Evolutionary conservation across 2,329 filamentous ascomycete species (phyloP).

Genomic region (Fusarium sterilihyphosum): DNA sequence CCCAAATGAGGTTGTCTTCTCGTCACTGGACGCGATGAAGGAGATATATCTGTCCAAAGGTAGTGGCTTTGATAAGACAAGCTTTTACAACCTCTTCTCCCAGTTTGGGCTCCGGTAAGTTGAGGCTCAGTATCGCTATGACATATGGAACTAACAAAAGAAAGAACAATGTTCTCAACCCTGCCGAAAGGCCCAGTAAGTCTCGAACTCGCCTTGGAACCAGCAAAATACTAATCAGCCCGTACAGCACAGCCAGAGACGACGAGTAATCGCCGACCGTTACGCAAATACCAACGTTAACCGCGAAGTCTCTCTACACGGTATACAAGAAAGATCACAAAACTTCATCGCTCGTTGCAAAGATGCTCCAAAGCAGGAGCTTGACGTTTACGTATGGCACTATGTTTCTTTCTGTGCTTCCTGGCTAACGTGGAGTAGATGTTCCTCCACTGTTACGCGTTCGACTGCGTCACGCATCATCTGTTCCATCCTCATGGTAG

Average conservation of each 20-base stretch:
- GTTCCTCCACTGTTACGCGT: slow-evolving; percentile 26
- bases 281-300: slow-evolving; percentile 30
- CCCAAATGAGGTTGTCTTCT: slow-evolving; percentile 28
- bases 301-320: slow-evolving; percentile 8
- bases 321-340: slow-evolving; percentile 18
- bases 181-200: slow-evolving; percentile 16
- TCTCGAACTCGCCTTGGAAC: rapidly evolving
- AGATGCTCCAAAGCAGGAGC: background rate
- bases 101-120: slow-evolving; percentile 20
- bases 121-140: rapidly evolving
- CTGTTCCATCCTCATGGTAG: slow-evolving; percentile 30
- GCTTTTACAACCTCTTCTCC: slow-evolving; percentile 23
- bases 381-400: slow-evolving; percentile 23
- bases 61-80: slow-evolving; percentile 26
- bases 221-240: background rate
- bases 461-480: slow-evolving; percentile 25
- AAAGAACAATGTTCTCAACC: slow-evolving; percentile 29
- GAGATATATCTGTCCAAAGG: slow-evolving; percentile 29
- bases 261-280: slow-evolving; percentile 26
- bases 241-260: slow-evolving; percentile 20
- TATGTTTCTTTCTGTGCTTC: rapidly evolving
- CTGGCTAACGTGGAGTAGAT: background rate
- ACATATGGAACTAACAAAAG: rapidly evolving
- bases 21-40: slow-evolving; percentile 20
- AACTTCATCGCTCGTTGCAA: slow-evolving; percentile 24